phyloP scores from a whole-genome alignment of 2,329 filamentous ascomycete genomes.

The Moelleriella libera region DNA sequence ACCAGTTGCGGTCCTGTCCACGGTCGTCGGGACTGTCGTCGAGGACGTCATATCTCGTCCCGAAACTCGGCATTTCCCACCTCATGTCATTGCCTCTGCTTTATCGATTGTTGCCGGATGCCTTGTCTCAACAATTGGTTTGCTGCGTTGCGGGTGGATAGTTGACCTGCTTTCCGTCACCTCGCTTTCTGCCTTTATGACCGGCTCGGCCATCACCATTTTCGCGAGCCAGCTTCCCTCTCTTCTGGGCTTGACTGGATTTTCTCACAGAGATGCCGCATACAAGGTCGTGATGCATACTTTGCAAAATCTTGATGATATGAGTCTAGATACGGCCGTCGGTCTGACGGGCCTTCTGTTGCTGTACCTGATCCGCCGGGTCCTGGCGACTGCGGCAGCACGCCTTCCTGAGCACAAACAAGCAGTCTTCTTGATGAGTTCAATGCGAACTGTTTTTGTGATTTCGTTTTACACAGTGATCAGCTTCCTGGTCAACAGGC shows the following conservation, averaged over 20 bases:
- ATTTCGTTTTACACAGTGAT: slow-evolving; percentile 87
- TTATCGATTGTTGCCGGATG: slow-evolving; percentile 65
- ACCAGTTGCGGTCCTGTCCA: slow-evolving; percentile 91
- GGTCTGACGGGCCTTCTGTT: slow-evolving; percentile 69
- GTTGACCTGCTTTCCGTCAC: slow-evolving; percentile 87
- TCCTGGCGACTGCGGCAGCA: slow-evolving; percentile 51
- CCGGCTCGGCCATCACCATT: slow-evolving; percentile 85
- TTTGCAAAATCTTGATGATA: slow-evolving; percentile 53
- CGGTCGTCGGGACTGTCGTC: slow-evolving; percentile 73
- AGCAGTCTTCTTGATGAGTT: slow-evolving; percentile 79
- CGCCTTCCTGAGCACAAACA: slow-evolving; percentile 57
- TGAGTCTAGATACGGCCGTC: slow-evolving; percentile 70
- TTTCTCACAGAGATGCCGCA: slow-evolving; percentile 63
- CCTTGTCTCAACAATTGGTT: slow-evolving; percentile 65
- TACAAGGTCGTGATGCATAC: slow-evolving; percentile 77
- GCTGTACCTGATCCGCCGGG: slow-evolving; percentile 61
- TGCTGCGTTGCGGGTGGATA: slow-evolving; percentile 73
- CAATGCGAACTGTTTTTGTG: slow-evolving; percentile 79
- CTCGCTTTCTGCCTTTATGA: slow-evolving; percentile 92
- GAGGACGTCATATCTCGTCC: slow-evolving; percentile 37
- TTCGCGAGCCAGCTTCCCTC: slow-evolving; percentile 68
- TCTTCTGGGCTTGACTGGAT: slow-evolving; percentile 64
- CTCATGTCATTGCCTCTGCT: slow-evolving; percentile 60
- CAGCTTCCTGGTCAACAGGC: slow-evolving; percentile 69
- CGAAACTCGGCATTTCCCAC: slow-evolving; percentile 37